phyloP scores from a whole-genome alignment of 208 protist species.

The Crithidia thermophila region DNA sequence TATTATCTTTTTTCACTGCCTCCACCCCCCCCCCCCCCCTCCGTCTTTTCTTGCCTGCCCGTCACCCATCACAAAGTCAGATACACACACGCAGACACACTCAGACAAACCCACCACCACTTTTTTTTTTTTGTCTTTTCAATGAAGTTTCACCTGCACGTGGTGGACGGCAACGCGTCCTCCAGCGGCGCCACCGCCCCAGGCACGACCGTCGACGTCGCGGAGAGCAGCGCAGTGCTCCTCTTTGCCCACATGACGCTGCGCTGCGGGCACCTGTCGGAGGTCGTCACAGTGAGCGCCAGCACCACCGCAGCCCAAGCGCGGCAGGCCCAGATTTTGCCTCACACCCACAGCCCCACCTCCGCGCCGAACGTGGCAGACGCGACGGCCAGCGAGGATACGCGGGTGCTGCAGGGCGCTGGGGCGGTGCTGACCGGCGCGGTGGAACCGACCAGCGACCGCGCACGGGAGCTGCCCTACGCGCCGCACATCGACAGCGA shows the following conservation, averaged over 20 bases:
- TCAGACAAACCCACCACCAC: neutral
- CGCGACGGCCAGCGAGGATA: constrained; percentile 21
- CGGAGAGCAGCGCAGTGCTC: constrained; percentile 37
- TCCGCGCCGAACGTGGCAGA: constrained; percentile 1
- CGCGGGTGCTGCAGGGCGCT: constrained; percentile 20
- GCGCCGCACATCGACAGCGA: neutral
- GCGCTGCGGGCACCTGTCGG: constrained; percentile 61
- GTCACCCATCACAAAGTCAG: neutral
- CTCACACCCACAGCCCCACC: neutral
- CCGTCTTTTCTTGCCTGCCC: too few species aligned
- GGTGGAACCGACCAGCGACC: neutral
- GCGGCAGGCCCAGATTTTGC: constrained; percentile 15
- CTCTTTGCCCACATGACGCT: constrained; percentile 79
- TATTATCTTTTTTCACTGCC: neutral
- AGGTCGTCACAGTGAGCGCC: constrained; percentile 63
- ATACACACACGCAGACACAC: neutral
- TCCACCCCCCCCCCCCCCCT: neutral
- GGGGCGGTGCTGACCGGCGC: constrained; percentile 10
- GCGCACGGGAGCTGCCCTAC: constrained; percentile 2
- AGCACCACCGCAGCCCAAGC: constrained; percentile 41
- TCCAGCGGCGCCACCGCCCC: neutral
- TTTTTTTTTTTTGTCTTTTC: neutral
- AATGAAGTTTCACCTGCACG: constrained; percentile 70
- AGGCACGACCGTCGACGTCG: neutral
- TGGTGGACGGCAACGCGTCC: constrained; percentile 62